These are phyloP conservation scores for Podila epigama DNA, from an alignment of 192 early-diverging fungal species.

Conservation along the genomic window DNA sequence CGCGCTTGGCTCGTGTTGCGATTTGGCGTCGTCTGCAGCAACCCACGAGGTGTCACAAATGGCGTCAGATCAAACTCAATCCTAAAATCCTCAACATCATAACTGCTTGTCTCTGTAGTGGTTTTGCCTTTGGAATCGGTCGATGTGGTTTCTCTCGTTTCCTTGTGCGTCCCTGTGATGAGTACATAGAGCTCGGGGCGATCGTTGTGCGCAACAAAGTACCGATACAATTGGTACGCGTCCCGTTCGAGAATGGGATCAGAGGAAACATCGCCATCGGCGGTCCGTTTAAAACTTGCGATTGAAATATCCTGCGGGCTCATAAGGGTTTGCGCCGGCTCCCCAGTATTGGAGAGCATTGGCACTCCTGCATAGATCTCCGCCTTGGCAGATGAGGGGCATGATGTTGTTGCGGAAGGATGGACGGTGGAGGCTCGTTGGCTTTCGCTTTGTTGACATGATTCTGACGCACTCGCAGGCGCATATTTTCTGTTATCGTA, in stretches of 20 bases:
- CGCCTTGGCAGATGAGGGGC: background rate
- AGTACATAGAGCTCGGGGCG: conserved; percentile 30
- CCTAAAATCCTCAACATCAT: conserved; percentile 37
- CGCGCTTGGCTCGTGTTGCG: conserved; percentile 14
- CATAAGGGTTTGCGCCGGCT: conserved; percentile 9
- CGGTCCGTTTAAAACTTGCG: conserved; percentile 17
- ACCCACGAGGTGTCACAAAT: conserved; percentile 29
- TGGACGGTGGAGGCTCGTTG: conserved; percentile 9
- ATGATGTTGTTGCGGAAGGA: background rate
- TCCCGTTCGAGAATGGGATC: conserved; percentile 20
- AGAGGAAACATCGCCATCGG: conserved; percentile 16
- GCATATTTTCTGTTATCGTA: too few species aligned
- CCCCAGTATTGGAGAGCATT: background rate
- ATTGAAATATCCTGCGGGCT: conserved; percentile 41
- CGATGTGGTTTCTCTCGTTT: conserved; percentile 3
- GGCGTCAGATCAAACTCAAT: conserved; percentile 47
- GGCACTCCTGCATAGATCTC: conserved; percentile 32
- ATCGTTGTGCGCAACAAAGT: conserved; percentile 50
- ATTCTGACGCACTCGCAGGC: too few species aligned
- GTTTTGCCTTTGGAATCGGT: conserved; percentile 21
- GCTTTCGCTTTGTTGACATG: conserved; percentile 1
- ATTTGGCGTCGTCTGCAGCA: conserved; percentile 13
- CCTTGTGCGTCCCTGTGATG: conserved; percentile 38
- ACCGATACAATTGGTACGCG: conserved; percentile 46
- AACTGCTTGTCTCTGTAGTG: background rate